Conservation (phyloP, 495 filamentous ascomycete species). For the Penicillium macrosclerotiorum region DNA sequence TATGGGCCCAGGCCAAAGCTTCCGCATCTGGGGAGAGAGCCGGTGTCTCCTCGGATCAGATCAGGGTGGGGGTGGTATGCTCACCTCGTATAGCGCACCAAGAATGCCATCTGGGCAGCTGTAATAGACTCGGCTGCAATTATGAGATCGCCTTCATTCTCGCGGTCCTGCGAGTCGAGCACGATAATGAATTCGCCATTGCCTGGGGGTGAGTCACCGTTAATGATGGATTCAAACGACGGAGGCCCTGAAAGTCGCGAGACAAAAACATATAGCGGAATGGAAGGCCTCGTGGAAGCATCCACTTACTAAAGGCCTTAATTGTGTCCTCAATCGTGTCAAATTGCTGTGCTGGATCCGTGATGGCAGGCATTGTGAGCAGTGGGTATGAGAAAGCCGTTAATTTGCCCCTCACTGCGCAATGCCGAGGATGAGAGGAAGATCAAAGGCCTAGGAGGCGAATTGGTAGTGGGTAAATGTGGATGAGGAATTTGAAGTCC, state of each 20-base stretch:
- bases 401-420: slow-evolving; percentile 25
- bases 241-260: background rate
- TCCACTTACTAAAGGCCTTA: slow-evolving; percentile 72
- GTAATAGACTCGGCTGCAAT: slow-evolving; percentile 87
- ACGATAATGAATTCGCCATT: slow-evolving; percentile 94
- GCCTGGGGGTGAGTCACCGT: slow-evolving; percentile 46
- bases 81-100: slow-evolving; percentile 78
- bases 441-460: background rate
- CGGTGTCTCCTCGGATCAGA: background rate
- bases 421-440: slow-evolving; percentile 4
- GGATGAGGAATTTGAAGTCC: background rate
- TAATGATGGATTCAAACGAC: slow-evolving; percentile 14
- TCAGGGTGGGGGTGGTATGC: slow-evolving; percentile 5
- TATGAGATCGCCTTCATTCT: slow-evolving; percentile 98
- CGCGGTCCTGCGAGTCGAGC: slow-evolving; percentile 83
- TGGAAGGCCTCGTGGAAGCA: background rate
- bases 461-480: background rate
- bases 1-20: background rate
- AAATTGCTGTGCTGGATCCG: slow-evolving; percentile 51
- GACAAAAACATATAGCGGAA: background rate
- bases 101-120: slow-evolving; percentile 87
- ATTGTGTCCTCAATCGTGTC: slow-evolving; percentile 85
- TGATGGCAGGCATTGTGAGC: slow-evolving; percentile 37
- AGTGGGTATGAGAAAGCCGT: background rate
- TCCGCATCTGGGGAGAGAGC: background rate